phyloP scores from a whole-genome alignment of 2,329 filamentous ascomycete genomes.

The Pezicula carpinea region DNA sequence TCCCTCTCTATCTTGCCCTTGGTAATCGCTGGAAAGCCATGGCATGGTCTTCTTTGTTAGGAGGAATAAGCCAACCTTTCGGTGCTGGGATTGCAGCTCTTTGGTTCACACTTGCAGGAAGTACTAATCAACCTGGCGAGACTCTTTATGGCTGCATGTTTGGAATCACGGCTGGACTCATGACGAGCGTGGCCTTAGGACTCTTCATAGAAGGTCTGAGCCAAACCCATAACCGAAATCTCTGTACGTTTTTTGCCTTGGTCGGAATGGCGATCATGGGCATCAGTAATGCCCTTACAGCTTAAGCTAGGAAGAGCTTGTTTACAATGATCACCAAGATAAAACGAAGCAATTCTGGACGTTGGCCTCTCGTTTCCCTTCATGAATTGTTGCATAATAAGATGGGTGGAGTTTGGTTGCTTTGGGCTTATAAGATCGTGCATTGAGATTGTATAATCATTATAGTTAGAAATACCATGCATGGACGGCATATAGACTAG shows the following conservation, averaged over 20 bases:
- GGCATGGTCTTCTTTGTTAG: conserved; percentile 75
- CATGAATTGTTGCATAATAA: no score
- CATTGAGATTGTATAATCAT: no score
- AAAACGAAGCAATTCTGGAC: no score
- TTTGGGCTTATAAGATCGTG: no score
- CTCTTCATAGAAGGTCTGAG: conserved; percentile 82
- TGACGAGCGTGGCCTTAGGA: conserved; percentile 88
- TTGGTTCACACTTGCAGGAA: conserved; percentile 73
- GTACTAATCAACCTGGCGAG: conserved; percentile 45
- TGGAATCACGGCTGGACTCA: conserved; percentile 85
- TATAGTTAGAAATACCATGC: no score
- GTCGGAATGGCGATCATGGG: conserved; percentile 85
- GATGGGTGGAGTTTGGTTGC: no score
- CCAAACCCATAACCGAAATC: conserved; percentile 70
- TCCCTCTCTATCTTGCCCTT: conserved; percentile 89
- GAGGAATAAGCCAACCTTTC: conserved; percentile 80
- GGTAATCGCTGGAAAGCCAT: conserved; percentile 77
- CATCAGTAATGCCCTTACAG: conserved; percentile 78
- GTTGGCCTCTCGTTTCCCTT: no score
- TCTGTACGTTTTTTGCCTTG: conserved; percentile 79
- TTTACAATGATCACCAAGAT: neutral
- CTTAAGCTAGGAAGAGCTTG: conserved; percentile 28
- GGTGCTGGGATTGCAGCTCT: conserved; percentile 80
- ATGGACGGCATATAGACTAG: no score
- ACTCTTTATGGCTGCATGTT: conserved; percentile 78